Conservation (phyloP, 108 stramenopile species). For the Cyclotella sp. region DNA sequence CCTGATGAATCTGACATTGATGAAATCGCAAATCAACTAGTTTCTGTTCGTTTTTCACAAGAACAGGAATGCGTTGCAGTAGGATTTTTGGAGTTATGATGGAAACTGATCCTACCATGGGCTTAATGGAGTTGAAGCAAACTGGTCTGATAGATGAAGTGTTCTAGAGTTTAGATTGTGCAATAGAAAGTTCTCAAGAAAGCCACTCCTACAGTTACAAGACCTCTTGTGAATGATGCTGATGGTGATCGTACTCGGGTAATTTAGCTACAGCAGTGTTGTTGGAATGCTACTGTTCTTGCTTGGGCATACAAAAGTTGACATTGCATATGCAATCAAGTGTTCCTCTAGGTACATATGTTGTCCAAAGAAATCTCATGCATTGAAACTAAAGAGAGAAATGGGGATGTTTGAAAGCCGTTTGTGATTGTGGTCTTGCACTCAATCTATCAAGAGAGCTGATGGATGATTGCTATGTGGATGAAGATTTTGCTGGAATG, state of each 20-base stretch:
- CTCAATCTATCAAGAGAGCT: background rate
- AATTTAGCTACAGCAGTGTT: background rate
- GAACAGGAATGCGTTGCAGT: background rate
- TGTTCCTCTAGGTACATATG: background rate
- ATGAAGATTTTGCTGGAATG: background rate
- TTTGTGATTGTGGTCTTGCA: background rate
- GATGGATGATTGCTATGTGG: background rate
- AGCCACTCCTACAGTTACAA: background rate
- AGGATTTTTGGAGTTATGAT: background rate
- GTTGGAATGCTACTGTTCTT: background rate
- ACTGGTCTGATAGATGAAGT: background rate
- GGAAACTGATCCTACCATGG: background rate
- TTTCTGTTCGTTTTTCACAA: background rate
- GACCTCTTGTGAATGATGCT: background rate
- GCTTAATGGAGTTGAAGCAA: background rate
- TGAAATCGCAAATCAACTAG: background rate
- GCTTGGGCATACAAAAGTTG: background rate
- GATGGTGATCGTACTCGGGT: background rate
- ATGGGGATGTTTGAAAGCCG: background rate
- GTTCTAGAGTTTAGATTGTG: background rate
- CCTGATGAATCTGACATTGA: slow-evolving; percentile 6
- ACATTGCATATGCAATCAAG: background rate
- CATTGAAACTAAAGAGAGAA: background rate
- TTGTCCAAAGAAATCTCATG: background rate
- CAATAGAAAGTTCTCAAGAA: background rate